Conservation (phyloP, 2,329 filamentous ascomycete species). For the Phaeosphaeriaceae sp. region DNA sequence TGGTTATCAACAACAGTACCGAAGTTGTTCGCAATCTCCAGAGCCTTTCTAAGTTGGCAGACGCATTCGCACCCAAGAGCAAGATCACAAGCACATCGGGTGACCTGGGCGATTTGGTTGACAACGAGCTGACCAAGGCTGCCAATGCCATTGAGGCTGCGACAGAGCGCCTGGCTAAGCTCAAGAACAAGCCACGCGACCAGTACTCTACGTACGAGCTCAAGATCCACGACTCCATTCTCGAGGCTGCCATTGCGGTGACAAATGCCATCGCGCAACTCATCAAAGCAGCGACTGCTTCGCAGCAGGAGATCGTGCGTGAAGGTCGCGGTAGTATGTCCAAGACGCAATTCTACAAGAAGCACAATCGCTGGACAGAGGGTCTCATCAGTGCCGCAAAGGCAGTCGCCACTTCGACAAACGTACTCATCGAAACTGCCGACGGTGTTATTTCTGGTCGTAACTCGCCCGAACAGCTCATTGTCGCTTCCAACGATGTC, state of each 20-base stretch:
- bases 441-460: conserved; percentile 92
- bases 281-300: conserved; percentile 91
- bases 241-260: conserved; percentile 90
- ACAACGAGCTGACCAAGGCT: conserved; percentile 88
- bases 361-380: conserved; percentile 99
- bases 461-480: conserved; percentile 95
- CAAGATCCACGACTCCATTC: conserved; percentile 92
- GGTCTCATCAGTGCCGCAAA: conserved; percentile 97
- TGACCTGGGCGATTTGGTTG: conserved; percentile 91
- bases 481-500: conserved; percentile 96
- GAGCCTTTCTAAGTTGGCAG: conserved; percentile 89
- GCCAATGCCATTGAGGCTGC: conserved; percentile 95
- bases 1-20: conserved; percentile 96
- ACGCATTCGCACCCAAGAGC: conserved; percentile 88
- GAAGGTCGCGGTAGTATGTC: conserved; percentile 88
- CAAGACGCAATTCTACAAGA: conserved; percentile 97
- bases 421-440: conserved; percentile 95
- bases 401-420: conserved; percentile 91
- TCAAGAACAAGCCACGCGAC: conserved; percentile 96
- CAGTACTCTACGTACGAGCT: conserved; percentile 96
- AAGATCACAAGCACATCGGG: conserved; percentile 80
- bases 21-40: conserved; percentile 95
- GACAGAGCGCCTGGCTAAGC: conserved; percentile 83
- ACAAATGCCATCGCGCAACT: conserved; percentile 92
- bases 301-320: conserved; percentile 95